Base-by-base conservation (phyloP, 805 yeast genomes). In the Phaffomyces opuntiae region DNA sequence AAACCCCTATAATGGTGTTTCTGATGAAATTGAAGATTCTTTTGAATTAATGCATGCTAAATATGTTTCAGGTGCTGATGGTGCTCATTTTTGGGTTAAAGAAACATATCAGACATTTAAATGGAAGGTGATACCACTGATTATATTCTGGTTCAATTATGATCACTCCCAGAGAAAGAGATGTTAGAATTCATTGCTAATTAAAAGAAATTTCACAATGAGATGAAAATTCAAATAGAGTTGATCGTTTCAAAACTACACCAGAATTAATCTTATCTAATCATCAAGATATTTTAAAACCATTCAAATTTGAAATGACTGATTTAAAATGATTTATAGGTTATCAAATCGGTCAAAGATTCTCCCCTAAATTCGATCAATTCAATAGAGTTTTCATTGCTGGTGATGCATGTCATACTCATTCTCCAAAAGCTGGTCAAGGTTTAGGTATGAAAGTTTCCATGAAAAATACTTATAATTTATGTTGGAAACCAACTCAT, bases 391-490 rank as follows among this genome's bases (percentile, higher is more conserved):
- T 37, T 16, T 37, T 37, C 14, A 37, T 37, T 25, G 39, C 39
- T 12, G 39, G 39, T 24, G 39, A 37, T 37, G 39, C 31, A 14
- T 37, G 39, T 21, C 39, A 37, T 37, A 37, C 39, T 21, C 39
- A 37, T 3, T 37, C 39, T 24, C 39, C 39, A 21, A 37, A 37
- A 37, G 39, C 39, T 24, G 39, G 39, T 24, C 39, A 37, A 37
- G 39, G n/a, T n/a, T n/a, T n/a, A n/a, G n/a, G 31, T 37, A 37
- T 37, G 39, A 37, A 37, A 7, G 39, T 37, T n/a, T 37, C 39
- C 13, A 37, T 37, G 39, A 37, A 24, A 29, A 29, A 37, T 25
- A 37, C 39, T 14, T 37, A 13, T 16, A 37, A 37, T 25, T 25
- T 37, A n/a, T 19, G 17, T 25, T 37, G 39, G 39, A 37, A 24